These are phyloP conservation scores for Candida smagusa DNA, from an alignment of 1,139 yeast genomes.

Conservation along the genomic window DNA sequence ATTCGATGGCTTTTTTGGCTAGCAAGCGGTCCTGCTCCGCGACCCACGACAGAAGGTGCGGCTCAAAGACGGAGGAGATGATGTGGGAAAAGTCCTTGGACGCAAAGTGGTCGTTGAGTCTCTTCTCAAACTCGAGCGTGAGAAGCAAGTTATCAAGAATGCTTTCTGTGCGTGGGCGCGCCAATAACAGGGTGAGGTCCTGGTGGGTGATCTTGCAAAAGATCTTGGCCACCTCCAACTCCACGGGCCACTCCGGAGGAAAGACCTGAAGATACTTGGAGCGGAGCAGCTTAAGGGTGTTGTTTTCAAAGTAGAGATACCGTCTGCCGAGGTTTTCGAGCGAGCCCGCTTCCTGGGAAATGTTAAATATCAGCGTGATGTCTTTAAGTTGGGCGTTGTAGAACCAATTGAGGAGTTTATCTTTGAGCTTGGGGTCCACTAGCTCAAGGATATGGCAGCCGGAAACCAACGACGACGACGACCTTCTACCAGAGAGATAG, in stretches of 20 bases:
- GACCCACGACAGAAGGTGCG: constrained; percentile 83
- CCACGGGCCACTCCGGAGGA: constrained; percentile 71
- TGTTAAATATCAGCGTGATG: constrained; percentile 67
- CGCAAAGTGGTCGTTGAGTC: constrained; percentile 56
- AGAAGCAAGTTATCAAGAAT: constrained; percentile 25
- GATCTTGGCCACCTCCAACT: constrained; percentile 52
- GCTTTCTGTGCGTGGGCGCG: constrained; percentile 7
- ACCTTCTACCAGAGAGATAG: constrained; percentile 22
- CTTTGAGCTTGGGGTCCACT: constrained; percentile 58
- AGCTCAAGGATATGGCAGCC: constrained; percentile 75
- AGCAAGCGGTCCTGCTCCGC: constrained; percentile 72
- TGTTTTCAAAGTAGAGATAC: constrained; percentile 68
- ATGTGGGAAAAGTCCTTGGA: constrained; percentile 43
- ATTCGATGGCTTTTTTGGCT: constrained; percentile 59
- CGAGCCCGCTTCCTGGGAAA: constrained; percentile 89
- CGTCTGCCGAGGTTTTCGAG: constrained; percentile 81
- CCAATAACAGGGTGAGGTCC: constrained; percentile 44
- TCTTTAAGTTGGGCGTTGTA: constrained; percentile 69
- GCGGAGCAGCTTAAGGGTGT: constrained; percentile 61
- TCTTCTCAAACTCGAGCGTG: constrained; percentile 70
- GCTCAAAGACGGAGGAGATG: constrained; percentile 78
- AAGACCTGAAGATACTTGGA: constrained; percentile 53
- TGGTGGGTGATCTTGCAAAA: constrained; percentile 70
- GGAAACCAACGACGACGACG: constrained; percentile 38
- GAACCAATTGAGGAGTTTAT: constrained; percentile 71